Evolutionary conservation across 2,329 filamentous ascomycete species (phyloP), one percentile per base, ranked within the genome.

Genomic region (Escovopsis weberi): DNA sequence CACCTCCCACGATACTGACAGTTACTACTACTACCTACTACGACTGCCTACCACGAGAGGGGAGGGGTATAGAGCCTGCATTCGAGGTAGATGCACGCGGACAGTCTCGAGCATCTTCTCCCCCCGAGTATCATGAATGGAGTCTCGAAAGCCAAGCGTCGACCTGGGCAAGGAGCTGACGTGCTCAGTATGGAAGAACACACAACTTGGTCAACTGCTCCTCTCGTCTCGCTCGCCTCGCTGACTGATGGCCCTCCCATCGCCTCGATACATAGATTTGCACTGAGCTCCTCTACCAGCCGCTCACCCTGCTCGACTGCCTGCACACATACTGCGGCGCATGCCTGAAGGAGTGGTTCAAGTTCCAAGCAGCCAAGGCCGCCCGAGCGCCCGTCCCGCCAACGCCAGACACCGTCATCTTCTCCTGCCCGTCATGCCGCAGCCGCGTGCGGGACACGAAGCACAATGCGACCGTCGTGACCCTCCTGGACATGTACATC

Each of bases 261-360:
- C 28, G 8, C 28, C 11, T 23, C n/a, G 37, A 6, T 32, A 30
- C 41, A 39, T 44, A 95, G 88, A 98, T 98, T 56, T 98, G 91
- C 69, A 94, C 89, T 53, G 91, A 96, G 62, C 75, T 94, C 50
- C 78, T 94, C 48, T 93, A 86, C 64, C 85, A 93, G 60, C 87
- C 88, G 32, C 73, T 94, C 49, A 94, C 87, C 26, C 78, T 94
- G 40, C 83, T 94, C 60, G 85, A 94, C 67, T 94, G 87, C 59
- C 75, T 94, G 37, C 87, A 94, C 64, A 95, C 89, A 38, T 98
- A 93, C 63, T 98, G 91, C 67, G 91, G 88, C 49, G 83, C 85
- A 34, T 98, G 91, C 58, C 63, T 96, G 45, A 94, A 94, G 61
- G 86, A 94, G 67, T 98, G 91, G 91, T 98, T 96, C 59, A 68